Percentiles rank a stretch among this genome's conserved stretches.
Evolutionary conservation across 768 basidiomycete species (phyloP).

Genomic region (Daedalea quercina): DNA sequence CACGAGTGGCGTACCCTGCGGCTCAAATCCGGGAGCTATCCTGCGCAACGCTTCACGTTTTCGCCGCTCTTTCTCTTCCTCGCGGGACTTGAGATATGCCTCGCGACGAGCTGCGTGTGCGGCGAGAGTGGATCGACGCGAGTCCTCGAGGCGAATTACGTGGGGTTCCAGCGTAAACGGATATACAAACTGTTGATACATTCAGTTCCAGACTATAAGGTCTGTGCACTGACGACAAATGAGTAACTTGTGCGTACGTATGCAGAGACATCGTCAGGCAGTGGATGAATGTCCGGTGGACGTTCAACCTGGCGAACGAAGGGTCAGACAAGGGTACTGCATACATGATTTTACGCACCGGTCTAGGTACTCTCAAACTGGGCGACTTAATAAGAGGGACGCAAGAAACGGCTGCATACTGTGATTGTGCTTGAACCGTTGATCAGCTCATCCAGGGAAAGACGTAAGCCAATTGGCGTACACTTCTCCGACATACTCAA

Average conservation of each 20-base stretch:
- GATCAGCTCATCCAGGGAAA: not conserved
- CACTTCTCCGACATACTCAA: constrained; percentile 1
- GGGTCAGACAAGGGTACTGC: not conserved
- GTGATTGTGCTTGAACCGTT: constrained; percentile 25
- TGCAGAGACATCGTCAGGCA: constrained; percentile 83
- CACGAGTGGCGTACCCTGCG: constrained; percentile 49
- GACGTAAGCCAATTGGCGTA: not conserved
- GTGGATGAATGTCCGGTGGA: constrained; percentile 89
- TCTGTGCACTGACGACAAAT: no score
- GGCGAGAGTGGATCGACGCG: constrained; percentile 60
- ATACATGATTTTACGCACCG: constrained; percentile 37
- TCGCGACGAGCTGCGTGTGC: constrained; percentile 63
- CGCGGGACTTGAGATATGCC: constrained; percentile 60
- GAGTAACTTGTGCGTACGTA: constrained; percentile 69
- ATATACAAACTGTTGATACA: constrained; percentile 85
- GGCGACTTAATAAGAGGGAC: constrained; percentile 92
- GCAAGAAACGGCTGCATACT: constrained; percentile 68
- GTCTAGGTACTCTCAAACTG: constrained; percentile 77
- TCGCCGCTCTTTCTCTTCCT: constrained; percentile 69
- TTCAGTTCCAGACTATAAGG: no score
- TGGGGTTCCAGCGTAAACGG: constrained; percentile 92
- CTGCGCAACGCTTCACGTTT: constrained; percentile 59
- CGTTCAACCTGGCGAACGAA: constrained; percentile 56
- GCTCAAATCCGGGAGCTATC: constrained; percentile 84
- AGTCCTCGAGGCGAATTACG: constrained; percentile 66